Conservation (phyloP, 73 alveolate species). For the Uronychia binucleata region DNA sequence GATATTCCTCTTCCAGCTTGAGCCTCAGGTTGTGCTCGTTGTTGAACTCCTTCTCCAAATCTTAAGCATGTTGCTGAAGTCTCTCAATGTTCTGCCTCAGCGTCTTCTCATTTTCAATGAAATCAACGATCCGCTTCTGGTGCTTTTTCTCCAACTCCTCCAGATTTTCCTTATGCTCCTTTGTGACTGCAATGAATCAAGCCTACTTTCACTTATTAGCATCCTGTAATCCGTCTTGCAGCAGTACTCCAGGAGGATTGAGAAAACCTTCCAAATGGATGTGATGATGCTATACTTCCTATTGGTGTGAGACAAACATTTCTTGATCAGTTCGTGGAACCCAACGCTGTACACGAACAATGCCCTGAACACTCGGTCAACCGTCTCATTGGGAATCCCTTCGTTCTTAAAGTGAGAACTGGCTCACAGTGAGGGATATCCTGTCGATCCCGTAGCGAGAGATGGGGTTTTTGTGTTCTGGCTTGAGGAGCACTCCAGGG, state of each 20-base stretch:
- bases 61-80: not conserved
- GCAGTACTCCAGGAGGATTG: conserved; percentile 66
- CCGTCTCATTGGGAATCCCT: conserved; percentile 33
- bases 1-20: conserved; percentile 25
- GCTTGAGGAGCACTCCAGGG: conserved; percentile 53
- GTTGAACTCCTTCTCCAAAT: not conserved
- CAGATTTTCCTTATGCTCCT: conserved; percentile 4
- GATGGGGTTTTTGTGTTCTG: conserved; percentile 43
- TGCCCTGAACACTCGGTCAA: conserved; percentile 52
- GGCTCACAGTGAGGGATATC: conserved; percentile 44
- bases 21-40: not conserved
- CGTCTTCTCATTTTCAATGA: not conserved
- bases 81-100: conserved; percentile 1
- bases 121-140: conserved; percentile 11
- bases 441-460: conserved; percentile 35
- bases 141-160: conserved; percentile 33
- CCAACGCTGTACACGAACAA: conserved; percentile 62
- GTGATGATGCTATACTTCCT: conserved; percentile 25
- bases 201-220: conserved; percentile 40
- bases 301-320: conserved; percentile 40
- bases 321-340: conserved; percentile 47
- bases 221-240: conserved; percentile 61
- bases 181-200: conserved; percentile 12
- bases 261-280: conserved; percentile 63
- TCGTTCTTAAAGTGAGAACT: conserved; percentile 42